phyloP scores from a whole-genome alignment of 1,284 basidiomycete genomes.

The Paramarasmius palmivorus region DNA sequence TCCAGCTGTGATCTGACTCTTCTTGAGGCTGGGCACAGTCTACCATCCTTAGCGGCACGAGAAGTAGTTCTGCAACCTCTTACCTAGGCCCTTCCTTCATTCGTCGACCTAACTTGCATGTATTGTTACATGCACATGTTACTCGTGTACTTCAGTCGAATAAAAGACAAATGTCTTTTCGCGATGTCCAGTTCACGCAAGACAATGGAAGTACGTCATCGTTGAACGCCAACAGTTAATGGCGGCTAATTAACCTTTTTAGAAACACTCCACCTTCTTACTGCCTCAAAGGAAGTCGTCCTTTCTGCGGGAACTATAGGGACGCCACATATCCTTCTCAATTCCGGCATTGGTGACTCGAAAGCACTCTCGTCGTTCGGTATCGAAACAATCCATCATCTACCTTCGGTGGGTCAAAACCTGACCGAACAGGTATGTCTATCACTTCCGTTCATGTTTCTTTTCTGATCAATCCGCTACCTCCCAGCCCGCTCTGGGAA shows the following conservation, averaged over 20 bases:
- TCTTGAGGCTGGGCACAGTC: slow-evolving; percentile 22
- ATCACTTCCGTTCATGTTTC: no score
- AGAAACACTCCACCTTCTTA: slow-evolving; percentile 5
- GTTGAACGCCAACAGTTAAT: no score
- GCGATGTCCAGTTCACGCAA: slow-evolving; percentile 13
- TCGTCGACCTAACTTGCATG: slow-evolving; percentile 18
- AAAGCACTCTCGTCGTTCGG: slow-evolving; percentile 24
- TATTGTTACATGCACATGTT: slow-evolving; percentile 20
- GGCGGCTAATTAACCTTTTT: not conserved
- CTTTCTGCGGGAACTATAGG: slow-evolving; percentile 24
- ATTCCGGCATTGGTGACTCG: slow-evolving; percentile 33
- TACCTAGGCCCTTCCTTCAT: slow-evolving; percentile 34
- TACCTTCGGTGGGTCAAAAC: slow-evolving; percentile 35
- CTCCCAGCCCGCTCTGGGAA: slow-evolving; percentile 25
- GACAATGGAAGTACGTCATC: slow-evolving; percentile 22
- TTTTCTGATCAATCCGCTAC: no score
- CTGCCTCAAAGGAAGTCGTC: slow-evolving; percentile 25
- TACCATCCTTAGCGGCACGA: slow-evolving; percentile 22
- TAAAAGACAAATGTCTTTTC: not conserved
- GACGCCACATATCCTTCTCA: slow-evolving; percentile 32
- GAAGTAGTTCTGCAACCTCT: slow-evolving; percentile 28
- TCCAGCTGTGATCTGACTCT: not conserved
- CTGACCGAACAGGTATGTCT: slow-evolving; percentile 41
- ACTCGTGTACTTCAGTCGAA: slow-evolving; percentile 14
- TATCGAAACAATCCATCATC: slow-evolving; percentile 24